phyloP scores from a whole-genome alignment of 2,329 filamentous ascomycete genomes.

The Penicillium sp. region DNA sequence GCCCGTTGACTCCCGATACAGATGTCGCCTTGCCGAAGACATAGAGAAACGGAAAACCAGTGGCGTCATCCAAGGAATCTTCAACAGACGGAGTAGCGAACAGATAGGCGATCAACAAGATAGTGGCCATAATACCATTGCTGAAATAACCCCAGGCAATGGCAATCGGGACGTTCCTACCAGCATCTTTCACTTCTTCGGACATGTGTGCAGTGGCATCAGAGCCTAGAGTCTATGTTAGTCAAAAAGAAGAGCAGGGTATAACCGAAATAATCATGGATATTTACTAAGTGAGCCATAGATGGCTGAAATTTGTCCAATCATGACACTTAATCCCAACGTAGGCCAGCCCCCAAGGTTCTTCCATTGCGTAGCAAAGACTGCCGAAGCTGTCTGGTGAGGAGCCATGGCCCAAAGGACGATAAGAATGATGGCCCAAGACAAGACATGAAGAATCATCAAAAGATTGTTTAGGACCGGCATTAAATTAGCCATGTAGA shows the following conservation, averaged over 20 bases:
- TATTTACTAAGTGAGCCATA: slow-evolving; percentile 34
- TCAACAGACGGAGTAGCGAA: slow-evolving; percentile 37
- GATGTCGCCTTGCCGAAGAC: slow-evolving; percentile 44
- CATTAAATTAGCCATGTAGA: slow-evolving; percentile 38
- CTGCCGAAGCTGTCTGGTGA: slow-evolving; percentile 27
- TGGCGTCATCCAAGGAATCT: slow-evolving; percentile 43
- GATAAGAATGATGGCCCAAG: slow-evolving; percentile 38
- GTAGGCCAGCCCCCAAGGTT: slow-evolving; percentile 41
- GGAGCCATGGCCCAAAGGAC: slow-evolving; percentile 37
- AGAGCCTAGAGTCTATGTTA: slow-evolving; percentile 27
- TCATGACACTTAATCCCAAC: slow-evolving; percentile 39
- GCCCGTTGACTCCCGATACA: slow-evolving; percentile 27
- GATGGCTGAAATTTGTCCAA: slow-evolving; percentile 40
- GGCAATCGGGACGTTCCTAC: slow-evolving; percentile 47
- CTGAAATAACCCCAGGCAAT: slow-evolving; percentile 51
- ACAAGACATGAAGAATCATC: slow-evolving; percentile 43
- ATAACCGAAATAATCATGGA: too few species aligned
- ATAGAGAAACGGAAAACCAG: slow-evolving; percentile 52
- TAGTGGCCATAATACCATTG: slow-evolving; percentile 48
- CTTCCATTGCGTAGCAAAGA: slow-evolving; percentile 39
- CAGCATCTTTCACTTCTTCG: slow-evolving; percentile 53
- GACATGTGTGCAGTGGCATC: slow-evolving; percentile 41
- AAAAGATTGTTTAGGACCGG: slow-evolving; percentile 41
- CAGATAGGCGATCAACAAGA: slow-evolving; percentile 50
- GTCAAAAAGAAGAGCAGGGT: not conserved